phyloP scores from a whole-genome alignment of 2,329 filamentous ascomycete genomes.

The Dactylonectria macrodidyma region DNA sequence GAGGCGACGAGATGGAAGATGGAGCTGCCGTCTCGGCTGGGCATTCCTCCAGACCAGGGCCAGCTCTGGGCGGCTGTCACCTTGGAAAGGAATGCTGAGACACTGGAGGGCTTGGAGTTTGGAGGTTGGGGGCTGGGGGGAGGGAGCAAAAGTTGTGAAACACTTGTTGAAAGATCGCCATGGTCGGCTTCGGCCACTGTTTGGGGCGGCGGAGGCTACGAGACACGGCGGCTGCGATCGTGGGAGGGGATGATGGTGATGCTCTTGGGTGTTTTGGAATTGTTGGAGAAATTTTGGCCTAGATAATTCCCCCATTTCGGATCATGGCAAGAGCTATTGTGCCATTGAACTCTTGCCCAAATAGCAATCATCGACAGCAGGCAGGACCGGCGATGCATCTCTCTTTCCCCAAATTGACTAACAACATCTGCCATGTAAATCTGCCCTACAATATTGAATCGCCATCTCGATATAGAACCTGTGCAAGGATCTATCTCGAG shows the following conservation, averaged over 20 bases:
- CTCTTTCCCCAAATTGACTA: no score
- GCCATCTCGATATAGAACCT: no score
- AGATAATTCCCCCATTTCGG: no score
- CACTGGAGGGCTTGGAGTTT: no score
- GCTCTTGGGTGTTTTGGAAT: neutral
- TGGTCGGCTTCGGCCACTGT: conserved; percentile 28
- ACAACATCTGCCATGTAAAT: no score
- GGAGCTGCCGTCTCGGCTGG: conserved; percentile 36
- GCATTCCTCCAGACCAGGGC: conserved; percentile 1
- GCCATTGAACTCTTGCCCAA: no score
- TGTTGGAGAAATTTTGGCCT: neutral
- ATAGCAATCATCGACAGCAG: no score
- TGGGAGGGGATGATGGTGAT: neutral
- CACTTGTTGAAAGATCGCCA: conserved; percentile 23
- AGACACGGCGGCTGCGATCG: neutral
- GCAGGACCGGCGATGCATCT: no score
- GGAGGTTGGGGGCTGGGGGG: neutral
- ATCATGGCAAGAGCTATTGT: no score
- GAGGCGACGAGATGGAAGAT: conserved; percentile 35
- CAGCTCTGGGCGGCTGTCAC: neutral
- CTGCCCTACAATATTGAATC: no score
- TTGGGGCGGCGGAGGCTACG: conserved; percentile 7
- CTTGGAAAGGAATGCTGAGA: conserved; percentile 5
- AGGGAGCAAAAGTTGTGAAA: conserved; percentile 18
- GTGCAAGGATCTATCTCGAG: no score